A percentile compares a stretch with the other conserved stretches of the same genome.
Conservation (phyloP, 306 rosid genomes). For the Trifolium repens region DNA sequence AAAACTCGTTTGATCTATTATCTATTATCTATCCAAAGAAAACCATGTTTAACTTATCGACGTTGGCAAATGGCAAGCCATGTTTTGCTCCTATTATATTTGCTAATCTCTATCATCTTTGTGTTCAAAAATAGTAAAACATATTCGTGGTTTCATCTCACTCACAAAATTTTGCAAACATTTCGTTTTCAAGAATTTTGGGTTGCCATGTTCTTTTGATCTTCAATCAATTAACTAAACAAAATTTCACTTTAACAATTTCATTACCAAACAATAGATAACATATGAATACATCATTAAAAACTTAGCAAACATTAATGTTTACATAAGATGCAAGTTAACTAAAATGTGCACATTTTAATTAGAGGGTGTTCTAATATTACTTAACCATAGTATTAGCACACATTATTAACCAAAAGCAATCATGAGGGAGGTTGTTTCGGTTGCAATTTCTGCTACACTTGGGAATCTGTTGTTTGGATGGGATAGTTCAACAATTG, state of each 20-base stretch:
- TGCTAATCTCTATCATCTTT: constrained; percentile 19
- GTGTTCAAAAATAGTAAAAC: constrained; percentile 37
- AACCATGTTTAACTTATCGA: background rate
- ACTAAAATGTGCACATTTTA: constrained; percentile 10
- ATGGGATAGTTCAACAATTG: constrained; percentile 97
- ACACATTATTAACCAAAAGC: background rate
- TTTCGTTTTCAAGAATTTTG: constrained; percentile 30
- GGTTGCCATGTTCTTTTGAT: constrained; percentile 29
- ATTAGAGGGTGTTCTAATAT: background rate
- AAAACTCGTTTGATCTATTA: too few species aligned
- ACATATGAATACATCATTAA: background rate
- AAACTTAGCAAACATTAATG: background rate
- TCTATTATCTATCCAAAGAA: too few species aligned
- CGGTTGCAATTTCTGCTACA: constrained; percentile 82
- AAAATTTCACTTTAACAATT: constrained; percentile 24
- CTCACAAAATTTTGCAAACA: constrained; percentile 1
- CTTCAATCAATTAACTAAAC: constrained; percentile 20
- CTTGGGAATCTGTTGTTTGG: constrained; percentile 82
- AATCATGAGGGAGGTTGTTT: constrained; percentile 78
- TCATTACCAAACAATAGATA: background rate
- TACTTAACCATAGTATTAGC: background rate
- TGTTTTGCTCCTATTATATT: constrained; percentile 35
- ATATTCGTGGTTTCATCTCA: constrained; percentile 13
- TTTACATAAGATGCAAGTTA: background rate
- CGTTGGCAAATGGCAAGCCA: constrained; percentile 25